Percentiles rank a stretch among this genome's conserved stretches.
Conservation (phyloP, 2,329 filamentous ascomycete species). For the Alternaria conjuncta region DNA sequence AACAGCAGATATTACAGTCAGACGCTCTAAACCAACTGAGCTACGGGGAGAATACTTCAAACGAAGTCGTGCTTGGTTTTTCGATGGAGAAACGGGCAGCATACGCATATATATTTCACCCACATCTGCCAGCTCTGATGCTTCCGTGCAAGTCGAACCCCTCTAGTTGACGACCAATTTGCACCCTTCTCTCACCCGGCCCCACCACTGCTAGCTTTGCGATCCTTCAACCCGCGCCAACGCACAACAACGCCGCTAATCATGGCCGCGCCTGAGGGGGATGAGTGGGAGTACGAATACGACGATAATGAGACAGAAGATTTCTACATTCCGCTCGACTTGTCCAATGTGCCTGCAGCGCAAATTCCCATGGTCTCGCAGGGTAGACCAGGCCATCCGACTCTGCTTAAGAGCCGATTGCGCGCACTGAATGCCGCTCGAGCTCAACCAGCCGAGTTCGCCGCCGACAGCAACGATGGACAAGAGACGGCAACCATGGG, state of each 20-base stretch:
- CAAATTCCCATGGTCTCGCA: constrained; percentile 24
- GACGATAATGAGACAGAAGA: constrained; percentile 61
- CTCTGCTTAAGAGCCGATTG: constrained; percentile 36
- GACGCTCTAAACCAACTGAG: constrained; percentile 48
- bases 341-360: constrained; percentile 51
- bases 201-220: neutral
- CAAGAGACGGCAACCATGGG: constrained; percentile 33
- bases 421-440: constrained; percentile 36
- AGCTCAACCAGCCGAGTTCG: constrained; percentile 16
- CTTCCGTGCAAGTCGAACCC: neutral
- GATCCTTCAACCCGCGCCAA: neutral
- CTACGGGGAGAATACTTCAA: constrained; percentile 28
- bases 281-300: constrained; percentile 70
- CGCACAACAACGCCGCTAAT: constrained; percentile 2
- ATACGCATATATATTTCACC: too few relatives aligned
- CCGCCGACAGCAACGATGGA: constrained; percentile 12
- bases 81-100: constrained; percentile 3
- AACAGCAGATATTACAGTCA: constrained; percentile 44
- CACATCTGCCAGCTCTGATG: neutral
- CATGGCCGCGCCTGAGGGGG: constrained; percentile 39
- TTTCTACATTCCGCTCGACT: constrained; percentile 66
- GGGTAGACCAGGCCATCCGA: constrained; percentile 31
- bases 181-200: neutral
- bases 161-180: neutral
- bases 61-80: constrained; percentile 24